phyloP scores from a whole-genome alignment of 495 filamentous ascomycete species.

The Ramalina intermedia region DNA sequence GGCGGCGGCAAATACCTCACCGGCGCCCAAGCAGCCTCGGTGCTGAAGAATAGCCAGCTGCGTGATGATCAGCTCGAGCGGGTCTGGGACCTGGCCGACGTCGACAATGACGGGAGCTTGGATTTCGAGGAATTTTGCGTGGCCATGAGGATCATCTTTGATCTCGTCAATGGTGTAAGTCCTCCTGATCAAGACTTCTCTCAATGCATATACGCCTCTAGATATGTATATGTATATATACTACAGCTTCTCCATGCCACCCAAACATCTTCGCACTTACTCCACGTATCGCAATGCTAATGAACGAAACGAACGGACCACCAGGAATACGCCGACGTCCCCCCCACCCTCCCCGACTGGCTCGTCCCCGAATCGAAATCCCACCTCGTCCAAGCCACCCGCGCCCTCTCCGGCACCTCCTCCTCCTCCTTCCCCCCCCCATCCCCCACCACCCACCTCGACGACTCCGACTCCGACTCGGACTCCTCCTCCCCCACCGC shows the following conservation, averaged over 20 bases:
- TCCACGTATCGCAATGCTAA: not conserved
- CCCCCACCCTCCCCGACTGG: conserved; percentile 75
- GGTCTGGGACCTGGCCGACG: conserved; percentile 95
- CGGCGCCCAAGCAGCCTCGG: conserved; percentile 79
- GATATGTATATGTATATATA: too few species aligned
- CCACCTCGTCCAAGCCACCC: conserved; percentile 80
- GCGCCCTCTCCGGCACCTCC: conserved; percentile 61
- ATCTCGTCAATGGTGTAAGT: conserved; percentile 85
- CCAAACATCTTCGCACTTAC: not conserved
- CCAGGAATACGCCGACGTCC: conserved; percentile 80
- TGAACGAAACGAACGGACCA: not conserved
- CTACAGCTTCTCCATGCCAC: not conserved
- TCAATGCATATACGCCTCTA: too few species aligned
- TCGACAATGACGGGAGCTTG: conserved; percentile 88
- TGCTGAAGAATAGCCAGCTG: conserved; percentile 90
- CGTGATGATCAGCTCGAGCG: conserved; percentile 89
- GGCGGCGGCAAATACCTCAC: conserved; percentile 74
- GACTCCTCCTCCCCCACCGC: conserved; percentile 58
- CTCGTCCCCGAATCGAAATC: conserved; percentile 92
- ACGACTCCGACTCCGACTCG: conserved; percentile 51
- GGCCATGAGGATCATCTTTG: conserved; percentile 93
- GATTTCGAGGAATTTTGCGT: conserved; percentile 99
- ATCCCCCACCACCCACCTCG: conserved; percentile 45
- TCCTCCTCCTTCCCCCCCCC: conserved; percentile 63
- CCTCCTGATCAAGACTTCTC: not conserved